Percentiles rank a stretch among this genome's conserved stretches.
phyloP scores from a whole-genome alignment of 73 alveolate species.

The Paramecium tetraurelia region DNA sequence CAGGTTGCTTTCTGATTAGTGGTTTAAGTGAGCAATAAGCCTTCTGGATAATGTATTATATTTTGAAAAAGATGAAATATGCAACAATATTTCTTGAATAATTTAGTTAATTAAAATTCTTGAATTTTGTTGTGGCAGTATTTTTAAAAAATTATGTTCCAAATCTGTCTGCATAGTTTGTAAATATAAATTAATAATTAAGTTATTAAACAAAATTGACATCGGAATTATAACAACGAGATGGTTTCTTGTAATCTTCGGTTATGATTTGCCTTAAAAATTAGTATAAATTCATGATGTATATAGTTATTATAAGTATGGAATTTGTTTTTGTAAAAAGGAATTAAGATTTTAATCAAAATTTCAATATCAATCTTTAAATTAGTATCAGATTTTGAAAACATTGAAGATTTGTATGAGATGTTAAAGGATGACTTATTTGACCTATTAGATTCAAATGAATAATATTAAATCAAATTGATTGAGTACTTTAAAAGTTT shows the following conservation, averaged over 20 bases:
- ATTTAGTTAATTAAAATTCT: background rate
- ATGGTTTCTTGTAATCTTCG: slow-evolving; percentile 20
- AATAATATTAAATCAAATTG: background rate
- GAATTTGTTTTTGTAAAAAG: background rate
- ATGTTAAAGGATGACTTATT: background rate
- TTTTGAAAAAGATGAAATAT: background rate
- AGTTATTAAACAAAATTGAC: background rate
- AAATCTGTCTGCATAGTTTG: background rate
- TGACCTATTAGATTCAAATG: background rate
- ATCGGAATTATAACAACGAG: slow-evolving; percentile 20
- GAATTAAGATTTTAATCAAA: background rate
- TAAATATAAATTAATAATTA: background rate
- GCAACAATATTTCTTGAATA: background rate
- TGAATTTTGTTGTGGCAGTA: background rate
- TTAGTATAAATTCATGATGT: background rate
- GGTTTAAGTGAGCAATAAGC: slow-evolving; percentile 23
- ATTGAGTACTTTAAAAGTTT: background rate
- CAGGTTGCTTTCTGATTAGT: background rate
- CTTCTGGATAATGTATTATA: slow-evolving; percentile 30
- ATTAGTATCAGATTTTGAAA: background rate
- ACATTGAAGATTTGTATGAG: background rate
- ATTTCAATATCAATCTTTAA: background rate
- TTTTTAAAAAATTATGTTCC: slow-evolving; percentile 1
- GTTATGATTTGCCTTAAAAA: background rate
- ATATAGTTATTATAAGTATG: background rate